Base-by-base conservation (phyloP, 179 eudicot genomes). In the Monotropa hypopitys region DNA sequence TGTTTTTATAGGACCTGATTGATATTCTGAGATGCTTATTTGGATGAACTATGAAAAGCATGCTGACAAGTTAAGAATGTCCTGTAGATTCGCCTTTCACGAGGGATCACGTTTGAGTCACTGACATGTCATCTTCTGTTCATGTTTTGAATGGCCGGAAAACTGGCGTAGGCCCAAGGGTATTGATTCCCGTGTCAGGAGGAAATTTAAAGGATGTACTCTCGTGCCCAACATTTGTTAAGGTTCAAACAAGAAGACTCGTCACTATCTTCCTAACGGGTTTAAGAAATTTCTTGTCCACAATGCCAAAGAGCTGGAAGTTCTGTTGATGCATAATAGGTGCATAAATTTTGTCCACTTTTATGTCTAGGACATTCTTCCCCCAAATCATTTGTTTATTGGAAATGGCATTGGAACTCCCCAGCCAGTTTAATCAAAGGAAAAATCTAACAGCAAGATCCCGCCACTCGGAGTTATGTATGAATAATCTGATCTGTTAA, bases 131-230 rank as follows among this genome's bases (percentile, higher is more conserved):
- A 12, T 61, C 35, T 10, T 61, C 66, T 61, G 35, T 11, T 33
- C 66, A 11, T 59, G 28, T 11, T 32, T 32, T 59, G 35, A 18
- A 18, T 61, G 38, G 66, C 81, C 86, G 90, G 26, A 73, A 78
- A 88, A 65, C 84, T 86, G 89, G 88, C 89, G 89, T 23, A 85
- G 91, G 80, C 91, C 93, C 11, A 88, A 88, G 91, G 91, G 91
- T 88, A 88, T 87, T 81, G 91, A 88, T 74, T 88, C 90, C 35
- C 78, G 87, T 46, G 90, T 87, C 16, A 87, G 91, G 89, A 84
- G 93, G 72, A 87, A 89, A 87, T 88, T 87, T 73, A 89, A 89
- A 72, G 93, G 91, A 76, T 66, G 72, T 50, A 76, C 73, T 32
- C 76, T 86, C 62, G 85, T 89, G 93, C 93, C 91, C 61, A 88